phyloP scores from a whole-genome alignment of 148 eudicot species.

The Silene uniflora region DNA sequence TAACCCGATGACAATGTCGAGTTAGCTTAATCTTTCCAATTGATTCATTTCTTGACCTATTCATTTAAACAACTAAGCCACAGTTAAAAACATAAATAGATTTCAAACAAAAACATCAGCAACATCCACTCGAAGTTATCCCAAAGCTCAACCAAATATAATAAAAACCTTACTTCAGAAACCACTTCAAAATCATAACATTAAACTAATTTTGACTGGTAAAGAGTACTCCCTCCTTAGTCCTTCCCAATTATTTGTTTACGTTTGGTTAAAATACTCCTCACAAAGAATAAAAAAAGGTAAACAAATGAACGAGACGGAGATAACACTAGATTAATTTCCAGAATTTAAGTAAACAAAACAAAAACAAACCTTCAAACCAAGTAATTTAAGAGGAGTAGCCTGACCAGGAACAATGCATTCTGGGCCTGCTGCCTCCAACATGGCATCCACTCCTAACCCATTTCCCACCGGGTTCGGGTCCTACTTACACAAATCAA shows the following conservation, averaged over 20 bases:
- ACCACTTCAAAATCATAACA: no score
- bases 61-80: neutral
- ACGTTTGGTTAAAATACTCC: no score
- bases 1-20: no score
- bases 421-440: slow-evolving; percentile 97
- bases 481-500: slow-evolving; percentile 43
- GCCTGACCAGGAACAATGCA: slow-evolving; percentile 91
- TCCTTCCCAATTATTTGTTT: no score
- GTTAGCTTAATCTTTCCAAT: neutral
- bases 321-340: neutral
- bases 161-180: no score
- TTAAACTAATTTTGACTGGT: no score
- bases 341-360: neutral
- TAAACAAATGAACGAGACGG: no score
- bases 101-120: neutral
- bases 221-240: no score
- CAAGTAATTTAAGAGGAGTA: slow-evolving; percentile 76
- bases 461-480: slow-evolving; percentile 77
- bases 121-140: no score
- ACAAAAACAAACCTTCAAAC: slow-evolving; percentile 60
- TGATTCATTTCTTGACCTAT: neutral
- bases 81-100: neutral
- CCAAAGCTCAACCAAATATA: no score
- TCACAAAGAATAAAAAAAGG: no score
- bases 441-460: slow-evolving; percentile 69